These are phyloP conservation scores for Linnemannia schmuckeri DNA, from an alignment of 192 early-diverging fungal species.

Conservation along the genomic window DNA sequence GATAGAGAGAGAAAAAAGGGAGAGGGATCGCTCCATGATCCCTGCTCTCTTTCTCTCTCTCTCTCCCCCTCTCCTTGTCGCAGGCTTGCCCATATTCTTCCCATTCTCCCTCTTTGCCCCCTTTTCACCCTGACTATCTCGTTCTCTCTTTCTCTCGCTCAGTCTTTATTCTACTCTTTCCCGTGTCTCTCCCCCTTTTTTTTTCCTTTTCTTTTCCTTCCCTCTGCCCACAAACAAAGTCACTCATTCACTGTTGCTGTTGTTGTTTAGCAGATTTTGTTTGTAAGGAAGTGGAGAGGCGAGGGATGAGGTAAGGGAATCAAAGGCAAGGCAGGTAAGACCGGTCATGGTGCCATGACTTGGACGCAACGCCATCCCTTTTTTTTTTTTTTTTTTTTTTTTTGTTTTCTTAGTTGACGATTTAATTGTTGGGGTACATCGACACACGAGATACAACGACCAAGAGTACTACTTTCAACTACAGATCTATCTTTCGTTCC, in stretches of 20 bases:
- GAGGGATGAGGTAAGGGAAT: neutral
- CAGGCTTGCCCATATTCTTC: slow-evolving; percentile 2
- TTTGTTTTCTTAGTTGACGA: neutral
- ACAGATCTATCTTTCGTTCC: no score
- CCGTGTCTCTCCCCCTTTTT: neutral
- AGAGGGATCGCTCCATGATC: neutral
- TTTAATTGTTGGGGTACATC: neutral
- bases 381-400: neutral
- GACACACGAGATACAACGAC: neutral
- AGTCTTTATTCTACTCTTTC: neutral
- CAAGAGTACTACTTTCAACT: neutral
- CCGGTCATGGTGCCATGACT: neutral
- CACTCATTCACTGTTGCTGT: no score
- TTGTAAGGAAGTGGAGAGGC: neutral
- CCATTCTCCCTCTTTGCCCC: neutral
- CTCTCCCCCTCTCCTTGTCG: slow-evolving; percentile 1
- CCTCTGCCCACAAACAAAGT: neutral
- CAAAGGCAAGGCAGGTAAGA: no score
- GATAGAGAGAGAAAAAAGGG: neutral
- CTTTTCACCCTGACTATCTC: neutral
- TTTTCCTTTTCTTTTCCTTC: neutral
- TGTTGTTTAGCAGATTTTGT: neutral
- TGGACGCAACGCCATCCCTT: no score
- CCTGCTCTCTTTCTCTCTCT: neutral
- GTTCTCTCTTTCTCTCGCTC: neutral